Conservation (phyloP, 345 rosid species). For the Geranium brycei region DNA sequence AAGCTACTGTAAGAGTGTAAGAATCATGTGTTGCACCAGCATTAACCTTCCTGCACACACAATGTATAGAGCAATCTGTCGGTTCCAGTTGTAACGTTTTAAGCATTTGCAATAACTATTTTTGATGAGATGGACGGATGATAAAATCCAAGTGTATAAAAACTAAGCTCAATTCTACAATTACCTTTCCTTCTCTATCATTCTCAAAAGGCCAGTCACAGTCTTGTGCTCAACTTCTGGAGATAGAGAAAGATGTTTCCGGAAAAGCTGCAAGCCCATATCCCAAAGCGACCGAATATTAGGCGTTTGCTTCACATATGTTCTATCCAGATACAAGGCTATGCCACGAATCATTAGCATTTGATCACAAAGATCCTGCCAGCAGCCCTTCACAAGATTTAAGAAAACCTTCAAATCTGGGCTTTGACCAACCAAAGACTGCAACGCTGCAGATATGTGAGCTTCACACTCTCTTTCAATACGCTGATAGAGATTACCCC, state of each 20-base stretch:
- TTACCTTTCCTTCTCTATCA: slow-evolving; percentile 95
- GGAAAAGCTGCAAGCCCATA: slow-evolving; percentile 94
- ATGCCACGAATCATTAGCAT: slow-evolving; percentile 94
- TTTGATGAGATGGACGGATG: neutral
- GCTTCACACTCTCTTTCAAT: slow-evolving; percentile 85
- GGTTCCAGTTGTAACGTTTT: too few relatives aligned
- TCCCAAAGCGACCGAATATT: slow-evolving; percentile 86
- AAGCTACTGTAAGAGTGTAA: neutral
- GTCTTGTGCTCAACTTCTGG: slow-evolving; percentile 91
- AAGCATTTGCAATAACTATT: too few relatives aligned
- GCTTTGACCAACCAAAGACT: slow-evolving; percentile 80
- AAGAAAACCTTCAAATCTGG: slow-evolving; percentile 87
- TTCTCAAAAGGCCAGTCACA: slow-evolving; percentile 79
- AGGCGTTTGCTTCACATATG: slow-evolving; percentile 80
- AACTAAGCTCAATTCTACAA: neutral
- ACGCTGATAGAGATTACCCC: slow-evolving; percentile 72
- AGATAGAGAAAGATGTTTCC: slow-evolving; percentile 70
- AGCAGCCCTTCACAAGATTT: slow-evolving; percentile 80
- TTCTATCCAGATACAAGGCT: slow-evolving; percentile 85
- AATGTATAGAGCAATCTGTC: neutral
- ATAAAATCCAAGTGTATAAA: neutral
- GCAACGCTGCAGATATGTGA: slow-evolving; percentile 63
- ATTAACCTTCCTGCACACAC: neutral
- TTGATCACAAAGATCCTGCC: slow-evolving; percentile 94
- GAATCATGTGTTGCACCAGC: neutral